A percentile compares a stretch with the other conserved stretches of the same genome.
Conservation (phyloP, 306 rosid genomes). For the Corylus americana region DNA sequence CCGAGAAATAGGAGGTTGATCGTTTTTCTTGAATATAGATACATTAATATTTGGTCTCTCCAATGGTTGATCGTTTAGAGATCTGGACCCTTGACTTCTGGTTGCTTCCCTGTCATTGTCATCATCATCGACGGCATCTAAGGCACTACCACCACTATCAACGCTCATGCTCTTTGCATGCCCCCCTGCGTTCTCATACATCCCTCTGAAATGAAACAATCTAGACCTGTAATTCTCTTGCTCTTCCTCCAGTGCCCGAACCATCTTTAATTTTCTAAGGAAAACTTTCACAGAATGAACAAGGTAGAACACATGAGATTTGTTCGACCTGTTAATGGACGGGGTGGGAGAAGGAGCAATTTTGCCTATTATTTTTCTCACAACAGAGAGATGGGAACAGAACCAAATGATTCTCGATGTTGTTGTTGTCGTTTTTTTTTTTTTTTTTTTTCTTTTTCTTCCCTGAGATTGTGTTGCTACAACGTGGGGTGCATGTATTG, state of each 20-base stretch:
- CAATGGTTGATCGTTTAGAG: constrained; percentile 19
- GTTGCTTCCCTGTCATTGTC: constrained; percentile 14
- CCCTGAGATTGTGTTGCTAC: constrained; percentile 35
- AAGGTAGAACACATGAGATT: constrained; percentile 49
- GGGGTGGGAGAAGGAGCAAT: constrained; percentile 10
- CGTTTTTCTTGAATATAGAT: neutral
- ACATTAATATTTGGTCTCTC: constrained; percentile 20
- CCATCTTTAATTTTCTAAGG: constrained; percentile 41
- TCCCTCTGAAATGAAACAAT: constrained; percentile 45
- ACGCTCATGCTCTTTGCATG: constrained; percentile 71
- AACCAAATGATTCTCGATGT: constrained; percentile 27
- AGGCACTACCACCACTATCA: constrained; percentile 43
- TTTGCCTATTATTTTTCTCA: constrained; percentile 20
- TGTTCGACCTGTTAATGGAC: constrained; percentile 22
- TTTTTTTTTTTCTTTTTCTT: constrained; percentile 15
- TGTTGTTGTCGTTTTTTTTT: constrained; percentile 15
- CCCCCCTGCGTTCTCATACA: constrained; percentile 46
- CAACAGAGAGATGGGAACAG: constrained; percentile 29
- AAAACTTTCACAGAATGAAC: constrained; percentile 31
- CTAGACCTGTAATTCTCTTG: constrained; percentile 47
- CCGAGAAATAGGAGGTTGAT: constrained; percentile 36
- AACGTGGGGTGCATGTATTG: constrained; percentile 88
- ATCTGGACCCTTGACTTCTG: constrained; percentile 39
- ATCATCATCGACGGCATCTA: constrained; percentile 44
- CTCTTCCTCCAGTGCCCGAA: constrained; percentile 45